Evolutionary conservation across 768 basidiomycete genomes (phyloP).

Genomic region (Suillus paluster): DNA sequence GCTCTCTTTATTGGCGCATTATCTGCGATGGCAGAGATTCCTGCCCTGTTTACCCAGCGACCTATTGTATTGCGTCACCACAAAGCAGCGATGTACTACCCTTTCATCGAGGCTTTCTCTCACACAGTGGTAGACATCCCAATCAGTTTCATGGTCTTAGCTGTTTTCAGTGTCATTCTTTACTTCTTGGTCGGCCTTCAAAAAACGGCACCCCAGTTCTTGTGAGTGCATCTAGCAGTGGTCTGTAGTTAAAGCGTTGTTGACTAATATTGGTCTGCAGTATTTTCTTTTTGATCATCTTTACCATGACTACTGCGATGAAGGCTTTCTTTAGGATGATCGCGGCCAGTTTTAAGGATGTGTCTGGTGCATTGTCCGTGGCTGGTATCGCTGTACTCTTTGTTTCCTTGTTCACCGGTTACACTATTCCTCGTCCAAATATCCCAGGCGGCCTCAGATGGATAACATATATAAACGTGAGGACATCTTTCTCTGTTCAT

Average conservation of each 20-base stretch:
- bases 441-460: slow-evolving; percentile 21
- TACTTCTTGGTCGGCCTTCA: slow-evolving; percentile 28
- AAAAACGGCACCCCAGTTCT: slow-evolving; percentile 20
- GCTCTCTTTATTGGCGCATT: slow-evolving; percentile 54
- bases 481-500: slow-evolving; percentile 43
- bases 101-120: slow-evolving; percentile 50
- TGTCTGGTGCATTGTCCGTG: slow-evolving; percentile 50
- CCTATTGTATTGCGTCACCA: slow-evolving; percentile 47
- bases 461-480: slow-evolving; percentile 24
- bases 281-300: slow-evolving; percentile 57
- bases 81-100: slow-evolving; percentile 52
- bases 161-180: slow-evolving; percentile 14
- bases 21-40: slow-evolving; percentile 57
- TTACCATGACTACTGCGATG: slow-evolving; percentile 63
- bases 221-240: slow-evolving; percentile 17
- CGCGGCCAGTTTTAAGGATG: slow-evolving; percentile 56
- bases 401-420: slow-evolving; percentile 48
- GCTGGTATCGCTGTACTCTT: slow-evolving; percentile 40
- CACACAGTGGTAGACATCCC: slow-evolving; percentile 51
- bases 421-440: slow-evolving; percentile 30
- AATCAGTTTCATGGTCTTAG: slow-evolving; percentile 32
- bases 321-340: slow-evolving; percentile 74
- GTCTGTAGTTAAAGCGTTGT: slow-evolving; percentile 38
- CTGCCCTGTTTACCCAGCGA: slow-evolving; percentile 48
- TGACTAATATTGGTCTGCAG: slow-evolving; percentile 51